A percentile compares a stretch with the other conserved stretches of the same genome.
These are phyloP conservation scores for Seiridium unicorne DNA, from an alignment of 2,329 filamentous ascomycete species.

Conservation along the genomic window DNA sequence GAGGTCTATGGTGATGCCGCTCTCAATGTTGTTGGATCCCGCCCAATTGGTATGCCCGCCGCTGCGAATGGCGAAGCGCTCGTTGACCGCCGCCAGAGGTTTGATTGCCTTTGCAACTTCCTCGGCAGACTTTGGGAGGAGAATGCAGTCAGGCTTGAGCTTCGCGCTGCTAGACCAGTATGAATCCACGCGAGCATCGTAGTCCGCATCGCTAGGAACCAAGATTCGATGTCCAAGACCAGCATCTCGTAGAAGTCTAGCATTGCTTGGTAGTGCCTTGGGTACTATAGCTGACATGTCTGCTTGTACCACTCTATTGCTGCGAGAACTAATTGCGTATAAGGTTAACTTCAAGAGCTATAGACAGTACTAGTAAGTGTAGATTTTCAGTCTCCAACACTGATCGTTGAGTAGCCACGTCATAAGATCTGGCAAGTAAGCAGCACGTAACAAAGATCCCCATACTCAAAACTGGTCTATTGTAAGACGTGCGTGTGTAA, in stretches of 20 bases:
- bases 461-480: no score
- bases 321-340: no score
- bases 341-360: no score
- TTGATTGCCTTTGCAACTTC: background rate
- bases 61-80: background rate
- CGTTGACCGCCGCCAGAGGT: background rate
- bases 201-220: background rate
- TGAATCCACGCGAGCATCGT: background rate
- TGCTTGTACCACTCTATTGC: constrained; percentile 37
- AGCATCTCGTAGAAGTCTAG: background rate
- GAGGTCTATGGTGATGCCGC: constrained; percentile 1
- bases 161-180: constrained; percentile 9
- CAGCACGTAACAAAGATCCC: no score
- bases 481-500: no score
- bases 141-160: background rate
- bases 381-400: no score
- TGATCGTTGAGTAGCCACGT: no score
- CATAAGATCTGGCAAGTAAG: no score
- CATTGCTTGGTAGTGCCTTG: background rate
- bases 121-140: background rate
- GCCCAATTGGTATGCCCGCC: constrained; percentile 7
- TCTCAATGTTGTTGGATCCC: constrained; percentile 5
- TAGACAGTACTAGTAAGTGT: no score
- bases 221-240: background rate
- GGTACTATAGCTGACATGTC: constrained; percentile 38